Evolutionary conservation across 2,329 filamentous ascomycete species (phyloP).

Genomic region (Paramyrothecium sp.): DNA sequence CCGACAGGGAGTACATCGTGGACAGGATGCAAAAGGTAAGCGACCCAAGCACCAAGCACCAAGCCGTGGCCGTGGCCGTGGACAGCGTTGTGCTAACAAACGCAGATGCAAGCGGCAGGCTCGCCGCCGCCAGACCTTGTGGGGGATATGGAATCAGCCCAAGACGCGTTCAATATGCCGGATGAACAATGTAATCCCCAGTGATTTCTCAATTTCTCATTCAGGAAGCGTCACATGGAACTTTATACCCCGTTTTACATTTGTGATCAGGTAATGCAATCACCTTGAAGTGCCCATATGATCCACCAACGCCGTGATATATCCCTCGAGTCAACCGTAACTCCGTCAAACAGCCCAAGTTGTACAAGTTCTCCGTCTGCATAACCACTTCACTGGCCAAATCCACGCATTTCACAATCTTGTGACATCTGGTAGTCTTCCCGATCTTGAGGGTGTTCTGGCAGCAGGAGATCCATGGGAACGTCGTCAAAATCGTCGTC

Average conservation of each 20-base stretch:
- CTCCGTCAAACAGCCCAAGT: neutral
- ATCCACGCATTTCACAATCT: neutral
- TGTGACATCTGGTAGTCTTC: constrained; percentile 16
- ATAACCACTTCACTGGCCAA: neutral
- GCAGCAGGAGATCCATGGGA: constrained; percentile 46
- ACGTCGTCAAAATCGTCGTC: constrained; percentile 63
- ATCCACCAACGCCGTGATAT: neutral
- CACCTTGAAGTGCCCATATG: neutral
- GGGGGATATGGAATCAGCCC: constrained; percentile 81
- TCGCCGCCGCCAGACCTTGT: constrained; percentile 89
- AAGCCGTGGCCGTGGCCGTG: neutral
- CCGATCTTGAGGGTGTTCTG: constrained; percentile 20
- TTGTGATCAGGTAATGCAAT: constrained; percentile 19
- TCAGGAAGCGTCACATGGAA: constrained; percentile 15
- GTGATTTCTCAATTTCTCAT: constrained; percentile 33
- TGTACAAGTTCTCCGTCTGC: neutral
- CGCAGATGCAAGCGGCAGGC: constrained; percentile 92
- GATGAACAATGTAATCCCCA: constrained; percentile 64
- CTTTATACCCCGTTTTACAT: constrained; percentile 24
- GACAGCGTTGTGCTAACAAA: neutral
- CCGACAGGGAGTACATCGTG: constrained; percentile 88
- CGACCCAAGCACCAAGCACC: neutral
- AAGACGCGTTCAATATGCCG: constrained; percentile 63
- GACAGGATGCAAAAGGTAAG: constrained; percentile 96
- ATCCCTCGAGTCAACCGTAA: constrained; percentile 1